Evolutionary conservation across 441 rosid genomes (phyloP).

Genomic region (Croton laevigatus): DNA sequence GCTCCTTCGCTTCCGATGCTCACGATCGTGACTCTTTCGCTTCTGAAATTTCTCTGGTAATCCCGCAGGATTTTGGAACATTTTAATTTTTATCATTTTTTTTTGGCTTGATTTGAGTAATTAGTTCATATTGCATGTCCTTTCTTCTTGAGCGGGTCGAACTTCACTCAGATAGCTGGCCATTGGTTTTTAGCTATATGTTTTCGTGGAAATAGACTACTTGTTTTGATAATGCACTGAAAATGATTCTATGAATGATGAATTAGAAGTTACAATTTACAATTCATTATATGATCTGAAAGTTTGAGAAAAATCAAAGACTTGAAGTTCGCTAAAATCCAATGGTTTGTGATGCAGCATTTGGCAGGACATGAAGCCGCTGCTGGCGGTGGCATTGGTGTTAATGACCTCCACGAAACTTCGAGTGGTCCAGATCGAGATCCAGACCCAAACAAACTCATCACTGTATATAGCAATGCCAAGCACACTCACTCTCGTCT

Average conservation of each 20-base stretch:
- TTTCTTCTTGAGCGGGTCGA: background rate
- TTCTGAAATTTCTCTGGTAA: slow-evolving; percentile 72
- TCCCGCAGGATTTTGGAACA: background rate
- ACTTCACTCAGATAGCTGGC: background rate
- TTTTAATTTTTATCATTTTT: background rate
- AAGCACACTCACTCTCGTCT: slow-evolving; percentile 41
- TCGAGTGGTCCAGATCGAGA: slow-evolving; percentile 62
- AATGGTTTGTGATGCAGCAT: slow-evolving; percentile 38
- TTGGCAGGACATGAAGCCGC: slow-evolving; percentile 54
- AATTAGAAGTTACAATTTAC: too few species aligned
- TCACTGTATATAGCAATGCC: slow-evolving; percentile 36
- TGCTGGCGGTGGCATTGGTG: slow-evolving; percentile 2
- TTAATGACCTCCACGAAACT: slow-evolving; percentile 46
- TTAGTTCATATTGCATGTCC: background rate
- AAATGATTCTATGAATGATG: background rate
- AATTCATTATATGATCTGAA: background rate
- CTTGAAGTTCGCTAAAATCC: slow-evolving; percentile 6
- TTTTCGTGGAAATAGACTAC: background rate
- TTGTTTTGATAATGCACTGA: background rate
- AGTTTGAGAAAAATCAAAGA: slow-evolving; percentile 2
- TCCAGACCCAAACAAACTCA: slow-evolving; percentile 61
- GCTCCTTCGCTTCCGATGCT: slow-evolving; percentile 84
- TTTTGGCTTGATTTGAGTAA: background rate
- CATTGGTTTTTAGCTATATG: background rate
- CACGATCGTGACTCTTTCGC: slow-evolving; percentile 59